A percentile compares a stretch with the other conserved stretches of the same genome.
Evolutionary conservation across 768 basidiomycete species (phyloP).

Genomic region (Dioszegia crocea): DNA sequence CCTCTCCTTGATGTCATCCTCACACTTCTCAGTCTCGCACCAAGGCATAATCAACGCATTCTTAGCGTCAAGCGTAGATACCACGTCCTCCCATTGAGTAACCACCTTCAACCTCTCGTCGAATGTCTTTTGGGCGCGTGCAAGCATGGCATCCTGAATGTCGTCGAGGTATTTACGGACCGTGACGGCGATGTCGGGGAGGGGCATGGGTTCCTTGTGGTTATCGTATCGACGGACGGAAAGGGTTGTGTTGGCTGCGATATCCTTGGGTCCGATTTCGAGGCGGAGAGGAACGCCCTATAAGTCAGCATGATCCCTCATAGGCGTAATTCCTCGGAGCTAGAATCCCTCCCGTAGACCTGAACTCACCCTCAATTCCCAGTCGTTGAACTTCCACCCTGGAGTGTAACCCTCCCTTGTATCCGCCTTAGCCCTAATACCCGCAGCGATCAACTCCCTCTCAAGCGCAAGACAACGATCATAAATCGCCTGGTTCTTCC

Average conservation of each 20-base stretch:
- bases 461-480: slow-evolving; percentile 74
- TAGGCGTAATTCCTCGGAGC: too few relatives aligned
- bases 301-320: background rate
- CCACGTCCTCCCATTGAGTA: slow-evolving; percentile 85
- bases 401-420: slow-evolving; percentile 93
- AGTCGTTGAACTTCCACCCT: slow-evolving; percentile 98
- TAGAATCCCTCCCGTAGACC: slow-evolving; percentile 1
- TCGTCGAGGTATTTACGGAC: slow-evolving; percentile 69
- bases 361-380: slow-evolving; percentile 83
- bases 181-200: slow-evolving; percentile 54
- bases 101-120: slow-evolving; percentile 67
- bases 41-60: slow-evolving; percentile 85
- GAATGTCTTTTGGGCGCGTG: slow-evolving; percentile 68
- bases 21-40: slow-evolving; percentile 89
- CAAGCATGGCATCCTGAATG: slow-evolving; percentile 86
- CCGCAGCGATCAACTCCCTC: slow-evolving; percentile 64
- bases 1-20: slow-evolving; percentile 96
- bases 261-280: slow-evolving; percentile 91
- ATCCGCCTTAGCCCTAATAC: slow-evolving; percentile 81
- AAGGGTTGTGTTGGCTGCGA: slow-evolving; percentile 66
- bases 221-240: slow-evolving; percentile 80
- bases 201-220: slow-evolving; percentile 59
- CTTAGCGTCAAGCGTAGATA: slow-evolving; percentile 84
- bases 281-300: slow-evolving; percentile 95
- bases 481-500: slow-evolving; percentile 61